Evolutionary conservation across 495 filamentous ascomycete species (phyloP), one percentile per base, ranked within the genome.

Genomic region (Penicillium parvum): DNA sequence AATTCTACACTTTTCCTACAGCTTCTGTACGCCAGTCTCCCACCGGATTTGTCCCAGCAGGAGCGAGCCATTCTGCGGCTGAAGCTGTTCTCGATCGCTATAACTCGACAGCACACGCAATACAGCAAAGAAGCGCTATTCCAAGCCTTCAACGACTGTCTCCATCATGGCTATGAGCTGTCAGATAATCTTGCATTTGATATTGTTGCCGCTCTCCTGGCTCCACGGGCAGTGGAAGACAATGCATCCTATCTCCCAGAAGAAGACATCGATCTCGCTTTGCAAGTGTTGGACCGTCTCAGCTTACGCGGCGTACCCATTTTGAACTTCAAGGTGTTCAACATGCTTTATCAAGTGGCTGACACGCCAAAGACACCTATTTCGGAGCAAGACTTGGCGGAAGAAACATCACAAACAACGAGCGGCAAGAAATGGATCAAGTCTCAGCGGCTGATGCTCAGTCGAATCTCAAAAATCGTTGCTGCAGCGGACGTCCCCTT

Each of bases 1-100:
- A 36, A 47, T 1, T 75, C 75, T 4, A 81, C 75, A 4, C 43
- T 67, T 5, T 81, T 80, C 44, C 50, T 81, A 19, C 54, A 45
- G 10, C 62, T 63, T 14, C 73, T 79, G 22, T 61, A 79, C 40
- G 43, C 18, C 21, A 53, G 55, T 12, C 53, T 53, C 4, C 44
- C 73, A 5, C 42, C 63, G 5, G 21, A 38, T 3, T 54, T 62
- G 26, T 61, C 69, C n/a, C 42, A 46, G 4, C 33, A 58, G 12
- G 55, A 61, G 19, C 43, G 59, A 16, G 65, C 56, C 10, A 37
- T 63, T 20, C 49, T 61, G 11, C 51, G 40, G 22, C 37, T 74
- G 19, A 60, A 64, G 45, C 47, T 78, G 14, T 34, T 58, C 7
- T 63, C 58, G n/a, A 59, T 61, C 19, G 73, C 68, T 1, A 44